Base-by-base conservation (phyloP, 2,329 filamentous ascomycete species). In the Ceratocystiopsis brevicomis region DNA sequence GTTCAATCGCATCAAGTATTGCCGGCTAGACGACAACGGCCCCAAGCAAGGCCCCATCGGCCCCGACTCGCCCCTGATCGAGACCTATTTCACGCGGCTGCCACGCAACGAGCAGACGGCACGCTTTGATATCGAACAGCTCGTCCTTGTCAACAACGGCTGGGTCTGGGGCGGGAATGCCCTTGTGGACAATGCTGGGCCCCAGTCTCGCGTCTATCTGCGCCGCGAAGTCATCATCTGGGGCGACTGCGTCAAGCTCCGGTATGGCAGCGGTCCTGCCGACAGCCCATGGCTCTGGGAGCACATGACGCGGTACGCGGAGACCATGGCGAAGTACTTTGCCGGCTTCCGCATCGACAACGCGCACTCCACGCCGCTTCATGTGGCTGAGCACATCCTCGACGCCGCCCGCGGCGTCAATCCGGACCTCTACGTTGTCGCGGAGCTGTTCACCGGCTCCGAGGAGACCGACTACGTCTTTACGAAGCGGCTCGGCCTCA, bases 81-180 rank as follows among this genome's bases (percentile, higher is more conserved):
- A 98, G 64, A 71, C 81, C 0, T 98, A 98, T 63, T 98, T 98
- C 60, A 96, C 90, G 0, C 76, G 88, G 25, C 67, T 98, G 37
- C 83, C 87, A 1, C 58, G 71, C 30, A 94, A 93, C 53, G 74
- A 81, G 12, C 74, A 69, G 12, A 94, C 90, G 0, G 69, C 76
- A 48, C 78, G 36, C 6, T 80, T 92, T 54, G 77, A 77, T 45
- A 69, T 77, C 1, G 78, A 79, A 45, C 79, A 86, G 38, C 68
- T 93, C 39, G 83, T 84, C 3, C 64, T 98, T 42, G 87, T 79
- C 37, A 96, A 96, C 61, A 98, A 98, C 56, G 90, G 90, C 38
- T 98, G 90, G 90, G 87, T 98, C 10, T 98, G 90, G 90, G 88
- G 84, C 46, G 88, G 88, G 6, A 92, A 96, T 61, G 88, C 90